phyloP scores from a whole-genome alignment of 345 rosid genomes.

The Reutealis trisperma region DNA sequence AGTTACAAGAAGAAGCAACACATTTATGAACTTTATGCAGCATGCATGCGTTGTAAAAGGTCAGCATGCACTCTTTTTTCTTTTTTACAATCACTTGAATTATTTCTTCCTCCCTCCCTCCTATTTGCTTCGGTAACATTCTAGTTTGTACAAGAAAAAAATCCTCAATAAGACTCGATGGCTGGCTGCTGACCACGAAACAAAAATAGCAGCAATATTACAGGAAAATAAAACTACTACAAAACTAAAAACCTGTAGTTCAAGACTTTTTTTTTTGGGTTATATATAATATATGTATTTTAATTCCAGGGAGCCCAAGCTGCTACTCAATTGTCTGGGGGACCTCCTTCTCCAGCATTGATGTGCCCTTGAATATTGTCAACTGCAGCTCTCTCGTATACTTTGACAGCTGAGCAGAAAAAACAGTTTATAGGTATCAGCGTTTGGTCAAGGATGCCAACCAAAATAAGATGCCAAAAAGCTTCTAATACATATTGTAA shows the following conservation, averaged over 20 bases:
- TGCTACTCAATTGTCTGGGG: conserved; percentile 21
- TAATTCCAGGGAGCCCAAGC: neutral
- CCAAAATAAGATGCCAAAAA: neutral
- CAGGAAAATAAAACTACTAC: neutral
- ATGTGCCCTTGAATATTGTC: conserved; percentile 82
- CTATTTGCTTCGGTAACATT: too few species aligned
- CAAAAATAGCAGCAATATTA: conserved; percentile 17
- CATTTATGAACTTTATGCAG: neutral
- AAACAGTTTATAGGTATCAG: neutral
- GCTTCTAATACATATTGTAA: too few species aligned
- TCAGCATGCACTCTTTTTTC: conserved; percentile 37
- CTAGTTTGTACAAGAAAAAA: conserved; percentile 18
- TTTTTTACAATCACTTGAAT: conserved; percentile 8
- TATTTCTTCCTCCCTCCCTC: neutral
- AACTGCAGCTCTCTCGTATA: conserved; percentile 71
- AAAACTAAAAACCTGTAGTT: neutral
- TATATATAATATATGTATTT: neutral
- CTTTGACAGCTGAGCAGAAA: conserved; percentile 50
- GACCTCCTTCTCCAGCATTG: conserved; percentile 84
- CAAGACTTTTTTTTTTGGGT: neutral
- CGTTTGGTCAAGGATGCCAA: neutral
- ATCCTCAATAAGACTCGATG: neutral
- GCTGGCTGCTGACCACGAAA: conserved; percentile 7
- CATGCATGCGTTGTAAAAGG: conserved; percentile 39
- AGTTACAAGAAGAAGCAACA: neutral